These are phyloP conservation scores for Plasmopara viticola DNA, from an alignment of 352 stramenopile genomes.

Conservation along the genomic window DNA sequence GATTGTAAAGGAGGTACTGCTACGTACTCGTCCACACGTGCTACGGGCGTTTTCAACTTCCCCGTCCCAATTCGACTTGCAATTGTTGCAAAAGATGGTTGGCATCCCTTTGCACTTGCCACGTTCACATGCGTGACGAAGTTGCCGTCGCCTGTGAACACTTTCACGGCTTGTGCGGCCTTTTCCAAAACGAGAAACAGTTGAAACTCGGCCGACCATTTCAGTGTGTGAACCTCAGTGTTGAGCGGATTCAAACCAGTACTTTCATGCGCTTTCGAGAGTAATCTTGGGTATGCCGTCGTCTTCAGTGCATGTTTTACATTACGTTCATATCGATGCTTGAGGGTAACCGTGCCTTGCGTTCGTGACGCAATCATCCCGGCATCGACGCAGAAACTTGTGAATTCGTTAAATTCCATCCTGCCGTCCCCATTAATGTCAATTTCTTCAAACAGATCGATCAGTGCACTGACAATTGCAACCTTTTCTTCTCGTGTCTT, in stretches of 20 bases:
- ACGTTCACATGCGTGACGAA: conserved; percentile 46
- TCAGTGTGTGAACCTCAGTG: conserved; percentile 55
- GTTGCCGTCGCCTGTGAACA: conserved; percentile 51
- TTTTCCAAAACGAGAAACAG: conserved; percentile 65
- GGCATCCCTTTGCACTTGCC: not conserved
- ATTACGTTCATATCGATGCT: conserved; percentile 70
- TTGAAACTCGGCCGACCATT: conserved; percentile 58
- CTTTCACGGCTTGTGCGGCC: conserved; percentile 54
- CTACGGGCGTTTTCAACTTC: conserved; percentile 1
- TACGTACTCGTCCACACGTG: not conserved
- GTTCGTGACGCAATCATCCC: conserved; percentile 68
- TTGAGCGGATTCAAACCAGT: conserved; percentile 29
- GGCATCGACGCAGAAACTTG: conserved; percentile 80
- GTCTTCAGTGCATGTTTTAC: conserved; percentile 53
- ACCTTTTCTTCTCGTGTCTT: conserved; percentile 42
- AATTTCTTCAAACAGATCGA: conserved; percentile 83
- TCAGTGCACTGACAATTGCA: conserved; percentile 47
- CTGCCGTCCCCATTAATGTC: conserved; percentile 83
- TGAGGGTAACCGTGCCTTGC: conserved; percentile 33
- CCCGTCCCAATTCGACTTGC: not conserved
- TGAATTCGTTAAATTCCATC: conserved; percentile 86
- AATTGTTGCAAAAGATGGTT: conserved; percentile 11
- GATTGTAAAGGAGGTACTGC: conserved; percentile 5
- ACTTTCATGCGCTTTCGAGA: not conserved
- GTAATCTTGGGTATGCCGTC: not conserved